Percentiles rank a stretch among this genome's conserved stretches.
Evolutionary conservation across 2,329 filamentous ascomycete species (phyloP).

Genomic region (Monosporascus ibericus): DNA sequence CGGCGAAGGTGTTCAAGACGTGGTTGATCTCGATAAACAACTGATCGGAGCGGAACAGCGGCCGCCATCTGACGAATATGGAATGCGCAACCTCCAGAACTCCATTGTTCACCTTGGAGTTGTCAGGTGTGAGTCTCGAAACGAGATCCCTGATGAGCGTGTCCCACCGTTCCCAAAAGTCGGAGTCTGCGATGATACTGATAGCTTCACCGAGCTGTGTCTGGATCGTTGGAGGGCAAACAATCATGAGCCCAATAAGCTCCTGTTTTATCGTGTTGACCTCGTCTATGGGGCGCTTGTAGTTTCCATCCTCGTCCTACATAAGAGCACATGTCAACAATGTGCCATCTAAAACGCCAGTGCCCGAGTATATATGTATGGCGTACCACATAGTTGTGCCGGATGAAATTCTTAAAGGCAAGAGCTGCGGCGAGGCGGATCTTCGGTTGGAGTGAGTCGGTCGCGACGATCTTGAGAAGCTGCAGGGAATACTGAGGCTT

Average conservation of each 20-base stretch:
- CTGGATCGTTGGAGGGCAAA: constrained; percentile 80
- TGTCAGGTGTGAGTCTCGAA: constrained; percentile 72
- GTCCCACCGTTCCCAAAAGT: constrained; percentile 95
- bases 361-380: too few relatives aligned
- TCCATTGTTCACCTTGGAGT: constrained; percentile 82
- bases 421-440: constrained; percentile 83
- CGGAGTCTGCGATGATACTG: constrained; percentile 94
- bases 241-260: constrained; percentile 94
- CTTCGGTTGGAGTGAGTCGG: constrained; percentile 63
- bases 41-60: constrained; percentile 86
- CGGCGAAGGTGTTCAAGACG: constrained; percentile 78
- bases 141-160: constrained; percentile 94
- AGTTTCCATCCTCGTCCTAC: constrained; percentile 84
- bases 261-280: constrained; percentile 89
- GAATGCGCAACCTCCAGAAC: constrained; percentile 97
- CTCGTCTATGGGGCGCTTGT: constrained; percentile 79
- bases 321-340: not conserved
- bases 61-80: constrained; percentile 94
- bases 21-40: constrained; percentile 96
- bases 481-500: constrained; percentile 83
- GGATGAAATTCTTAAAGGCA: constrained; percentile 98
- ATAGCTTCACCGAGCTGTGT: constrained; percentile 93
- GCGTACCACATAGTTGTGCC: constrained; percentile 78
- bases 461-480: constrained; percentile 85
- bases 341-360: too few relatives aligned